Base-by-base conservation (phyloP, 1,139 yeast genomes). In the Suhomyces taliae region DNA sequence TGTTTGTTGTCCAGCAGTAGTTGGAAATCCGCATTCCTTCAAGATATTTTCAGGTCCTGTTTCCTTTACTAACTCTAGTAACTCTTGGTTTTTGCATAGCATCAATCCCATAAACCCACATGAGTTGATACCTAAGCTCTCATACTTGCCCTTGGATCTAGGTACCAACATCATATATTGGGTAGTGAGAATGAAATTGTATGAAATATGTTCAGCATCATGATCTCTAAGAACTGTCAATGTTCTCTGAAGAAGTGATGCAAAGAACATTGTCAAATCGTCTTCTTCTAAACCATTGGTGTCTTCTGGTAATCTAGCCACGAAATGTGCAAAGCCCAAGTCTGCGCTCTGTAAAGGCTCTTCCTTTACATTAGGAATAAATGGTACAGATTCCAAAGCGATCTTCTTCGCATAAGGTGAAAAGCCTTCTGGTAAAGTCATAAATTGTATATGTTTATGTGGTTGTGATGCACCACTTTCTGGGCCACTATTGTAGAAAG, bases 381-480 rank as follows among this genome's bases (percentile, higher is more conserved):
- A 81, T 40, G 80, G 73, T 9, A 72, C 75, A n/a, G 76, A 69
- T 7, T 69, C 66, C 10, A 63, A 61, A 26, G 82, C 74, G 37
- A 87, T 63, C 2, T 61, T 57, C 44, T 83, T 87, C 36, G 90
- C 88, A 62, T 79, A 85, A 4, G 89, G 79, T 1, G 62, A 65
- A 60, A 83, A 85, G 1, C 47, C 48, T 2, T 55, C 54, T 2
- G 97, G 95, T 39, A 88, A 69, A 34, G 82, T 76, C 77, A 93
- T 72, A 64, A 91, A 84, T 66, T 93, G 99, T 51, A 91, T 67
- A 67, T 93, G 99, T 59, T 89, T 89, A 68, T 93, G 99, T 41
- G 90, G 86, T 58, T 90, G 95, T 0, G 97, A 89, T 8, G 97
- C 96, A 1, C 98, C 99, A 54, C 95, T 84, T 57, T 83, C 77